phyloP scores from a whole-genome alignment of 148 eudicot genomes.

The Rhododendron vialii region DNA sequence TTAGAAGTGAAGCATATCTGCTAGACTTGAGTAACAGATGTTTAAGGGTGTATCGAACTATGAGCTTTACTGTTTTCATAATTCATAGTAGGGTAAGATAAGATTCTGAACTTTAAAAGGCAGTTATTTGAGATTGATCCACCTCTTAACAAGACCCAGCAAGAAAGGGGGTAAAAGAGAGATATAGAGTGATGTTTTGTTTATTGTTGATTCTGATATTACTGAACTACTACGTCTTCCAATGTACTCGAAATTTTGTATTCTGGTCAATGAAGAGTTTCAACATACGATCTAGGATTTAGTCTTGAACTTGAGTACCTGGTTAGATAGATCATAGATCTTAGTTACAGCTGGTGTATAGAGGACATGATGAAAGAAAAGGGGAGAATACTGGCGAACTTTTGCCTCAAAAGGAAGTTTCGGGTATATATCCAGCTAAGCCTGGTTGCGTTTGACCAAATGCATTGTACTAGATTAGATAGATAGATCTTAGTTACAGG shows the following conservation, averaged over 20 bases:
- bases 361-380: too few relatives aligned
- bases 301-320: not conserved
- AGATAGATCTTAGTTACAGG: not conserved
- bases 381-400: too few relatives aligned
- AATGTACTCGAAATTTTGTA: not conserved
- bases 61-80: not conserved
- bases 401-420: too few relatives aligned
- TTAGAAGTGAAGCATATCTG: not conserved
- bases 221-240: not conserved
- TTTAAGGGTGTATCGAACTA: not conserved
- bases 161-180: not conserved
- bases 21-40: not conserved
- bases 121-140: not conserved
- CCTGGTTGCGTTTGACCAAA: not conserved
- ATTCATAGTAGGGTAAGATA: not conserved
- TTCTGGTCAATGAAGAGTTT: not conserved
- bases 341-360: too few relatives aligned
- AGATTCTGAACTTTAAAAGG: not conserved
- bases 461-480: not conserved
- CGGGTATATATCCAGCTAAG: not conserved
- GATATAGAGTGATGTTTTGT: too few relatives aligned
- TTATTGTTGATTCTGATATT: not conserved
- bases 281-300: not conserved
- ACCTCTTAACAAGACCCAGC: not conserved
- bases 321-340: not conserved